Evolutionary conservation across 257 asterid species (phyloP), one percentile per base, ranked within the genome.

Genomic region (Primulina tabacum): DNA sequence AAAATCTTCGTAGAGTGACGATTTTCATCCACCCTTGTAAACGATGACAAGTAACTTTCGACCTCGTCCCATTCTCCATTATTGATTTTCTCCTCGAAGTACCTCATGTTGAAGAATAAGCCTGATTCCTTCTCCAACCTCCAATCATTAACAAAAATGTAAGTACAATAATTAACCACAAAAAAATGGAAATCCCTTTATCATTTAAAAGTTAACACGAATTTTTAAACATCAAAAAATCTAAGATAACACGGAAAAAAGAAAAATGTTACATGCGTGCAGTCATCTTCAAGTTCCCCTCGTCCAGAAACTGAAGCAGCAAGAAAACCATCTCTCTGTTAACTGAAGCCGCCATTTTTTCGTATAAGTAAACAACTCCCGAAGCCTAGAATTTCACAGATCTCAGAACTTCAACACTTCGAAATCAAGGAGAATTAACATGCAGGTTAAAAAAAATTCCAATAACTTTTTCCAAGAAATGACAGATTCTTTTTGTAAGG

Each of bases 1-100:
- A 92, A 92, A 55, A 92, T 92, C 90, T 90, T 92, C 97, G 88
- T 92, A 14, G 98, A 92, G 87, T 90, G 88, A 79, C 97, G 78
- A 76, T 92, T 92, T 67, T 92, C 98, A 62, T 90, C 95, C 38
- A 92, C 97, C 78, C 90, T 92, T 29, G 97, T 88, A 81, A 88
- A 92, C 69, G 50, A 38, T 38, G 50, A 38, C 34, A 70, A 70
- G 2, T 70, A 70, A 2, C 74, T 65, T 59, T 70, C 74, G 43
- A 70, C 67, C 21, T 70, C 74, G n/a, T 70, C 74, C 74, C 74
- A 70, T 26, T 70, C 74, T 17, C 74, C 74, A 1, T 65, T 66
- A 34, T 37, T 56, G 61, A 70, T 66, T 60, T 55, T 65, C 24
- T 70, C 74, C 32, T 70, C 74, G 14, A 70, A 60, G 59, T 70